Conservation (phyloP, 78 protist species). For the Dictyostelium capitatum region DNA sequence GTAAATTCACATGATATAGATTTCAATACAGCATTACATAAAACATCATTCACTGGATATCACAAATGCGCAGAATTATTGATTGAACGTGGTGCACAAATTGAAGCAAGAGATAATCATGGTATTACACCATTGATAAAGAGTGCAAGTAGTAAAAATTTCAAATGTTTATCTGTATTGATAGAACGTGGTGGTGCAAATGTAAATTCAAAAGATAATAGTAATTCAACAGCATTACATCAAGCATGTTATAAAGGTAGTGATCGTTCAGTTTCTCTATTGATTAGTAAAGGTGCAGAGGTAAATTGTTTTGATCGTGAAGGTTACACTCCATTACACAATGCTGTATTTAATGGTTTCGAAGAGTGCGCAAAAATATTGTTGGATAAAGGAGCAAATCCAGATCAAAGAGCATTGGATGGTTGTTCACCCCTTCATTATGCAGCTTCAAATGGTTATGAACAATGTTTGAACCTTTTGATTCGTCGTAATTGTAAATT, state of each 20-base stretch:
- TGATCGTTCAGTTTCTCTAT: slow-evolving; percentile 46
- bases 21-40: slow-evolving; percentile 76
- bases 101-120: slow-evolving; percentile 61
- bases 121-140: slow-evolving; percentile 80
- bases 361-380: slow-evolving; percentile 70
- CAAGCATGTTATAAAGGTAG: slow-evolving; percentile 83
- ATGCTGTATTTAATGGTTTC: slow-evolving; percentile 83
- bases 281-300: slow-evolving; percentile 58
- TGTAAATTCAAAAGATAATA: slow-evolving; percentile 52
- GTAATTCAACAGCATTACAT: slow-evolving; percentile 73
- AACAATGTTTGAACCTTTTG: slow-evolving; percentile 32
- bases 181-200: slow-evolving; percentile 80
- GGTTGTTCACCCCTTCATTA: slow-evolving; percentile 73
- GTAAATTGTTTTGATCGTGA: slow-evolving; percentile 74
- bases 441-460: slow-evolving; percentile 68
- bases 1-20: slow-evolving; percentile 59
- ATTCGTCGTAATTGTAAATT: slow-evolving; percentile 72
- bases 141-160: slow-evolving; percentile 38
- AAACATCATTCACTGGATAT: slow-evolving; percentile 50
- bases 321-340: slow-evolving; percentile 83
- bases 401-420: slow-evolving; percentile 67
- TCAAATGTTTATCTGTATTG: slow-evolving; percentile 19
- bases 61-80: slow-evolving; percentile 77
- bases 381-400: slow-evolving; percentile 81
- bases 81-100: slow-evolving; percentile 20